Conservation (phyloP, 192 early-diverging fungal genomes). For the Backusella psychrophila region DNA sequence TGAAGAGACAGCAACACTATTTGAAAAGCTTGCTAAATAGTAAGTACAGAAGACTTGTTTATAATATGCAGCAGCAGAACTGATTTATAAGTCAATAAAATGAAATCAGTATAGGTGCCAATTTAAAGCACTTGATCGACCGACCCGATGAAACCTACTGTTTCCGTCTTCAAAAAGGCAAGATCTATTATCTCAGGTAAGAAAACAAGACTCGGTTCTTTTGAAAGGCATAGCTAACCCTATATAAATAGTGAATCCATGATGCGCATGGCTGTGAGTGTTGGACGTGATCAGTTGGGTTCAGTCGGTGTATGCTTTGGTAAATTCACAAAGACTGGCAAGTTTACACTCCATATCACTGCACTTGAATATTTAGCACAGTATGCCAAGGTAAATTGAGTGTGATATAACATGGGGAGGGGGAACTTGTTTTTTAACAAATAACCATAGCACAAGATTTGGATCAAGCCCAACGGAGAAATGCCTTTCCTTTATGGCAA, state of each 20-base stretch:
- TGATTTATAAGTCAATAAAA: neutral
- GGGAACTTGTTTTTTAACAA: neutral
- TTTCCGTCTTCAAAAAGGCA: slow-evolving; percentile 92
- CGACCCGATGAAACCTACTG: slow-evolving; percentile 95
- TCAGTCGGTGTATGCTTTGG: slow-evolving; percentile 98
- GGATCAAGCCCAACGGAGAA: slow-evolving; percentile 99
- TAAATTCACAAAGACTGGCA: slow-evolving; percentile 97
- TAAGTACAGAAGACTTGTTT: slow-evolving; percentile 31
- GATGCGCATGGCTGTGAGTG: slow-evolving; percentile 82
- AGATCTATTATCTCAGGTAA: slow-evolving; percentile 96
- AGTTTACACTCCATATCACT: slow-evolving; percentile 95
- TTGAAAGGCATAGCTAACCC: neutral
- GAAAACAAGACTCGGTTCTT: neutral
- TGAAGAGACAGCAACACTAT: slow-evolving; percentile 96
- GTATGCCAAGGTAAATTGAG: slow-evolving; percentile 78
- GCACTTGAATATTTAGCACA: slow-evolving; percentile 89
- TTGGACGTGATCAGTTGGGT: slow-evolving; percentile 84
- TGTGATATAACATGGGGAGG: neutral
- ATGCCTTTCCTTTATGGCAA: slow-evolving; percentile 99
- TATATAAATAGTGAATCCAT: slow-evolving; percentile 66
- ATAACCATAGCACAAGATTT: slow-evolving; percentile 84
- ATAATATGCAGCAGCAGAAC: neutral
- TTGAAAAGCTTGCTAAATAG: slow-evolving; percentile 98
- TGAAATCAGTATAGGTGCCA: slow-evolving; percentile 80
- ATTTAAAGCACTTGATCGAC: slow-evolving; percentile 94